These are phyloP conservation scores for Claviceps sp. DNA, from an alignment of 2,329 filamentous ascomycete species.

Conservation along the genomic window DNA sequence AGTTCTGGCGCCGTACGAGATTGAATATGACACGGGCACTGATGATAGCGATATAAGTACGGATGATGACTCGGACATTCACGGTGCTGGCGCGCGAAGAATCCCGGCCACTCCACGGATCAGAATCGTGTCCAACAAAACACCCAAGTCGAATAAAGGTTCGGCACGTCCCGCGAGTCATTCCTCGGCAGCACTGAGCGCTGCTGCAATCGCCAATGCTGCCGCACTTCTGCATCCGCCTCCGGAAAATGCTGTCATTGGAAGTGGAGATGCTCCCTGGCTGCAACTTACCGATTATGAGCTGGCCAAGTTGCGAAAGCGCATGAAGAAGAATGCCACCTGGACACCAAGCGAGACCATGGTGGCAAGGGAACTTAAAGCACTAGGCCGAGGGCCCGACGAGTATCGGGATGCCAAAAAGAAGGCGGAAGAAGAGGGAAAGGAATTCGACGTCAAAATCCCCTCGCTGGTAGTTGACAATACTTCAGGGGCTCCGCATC, in stretches of 20 bases:
- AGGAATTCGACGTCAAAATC: constrained; percentile 38
- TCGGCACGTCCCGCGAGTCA: constrained; percentile 21
- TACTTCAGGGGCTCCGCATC: constrained; percentile 36
- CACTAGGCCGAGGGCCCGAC: constrained; percentile 52
- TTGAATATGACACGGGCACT: constrained; percentile 46
- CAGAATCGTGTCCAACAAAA: constrained; percentile 31
- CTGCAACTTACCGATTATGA: constrained; percentile 52
- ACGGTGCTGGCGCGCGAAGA: constrained; percentile 20
- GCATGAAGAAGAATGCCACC: constrained; percentile 84
- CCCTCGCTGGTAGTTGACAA: constrained; percentile 28
- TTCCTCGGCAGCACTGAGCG: constrained; percentile 20
- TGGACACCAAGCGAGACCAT: constrained; percentile 79
- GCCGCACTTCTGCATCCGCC: constrained; percentile 39
- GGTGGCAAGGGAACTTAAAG: constrained; percentile 66
- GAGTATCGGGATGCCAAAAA: constrained; percentile 48
- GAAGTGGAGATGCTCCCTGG: constrained; percentile 50
- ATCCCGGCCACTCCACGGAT: constrained; percentile 31
- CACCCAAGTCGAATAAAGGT: constrained; percentile 32
- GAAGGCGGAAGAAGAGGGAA: constrained; percentile 52
- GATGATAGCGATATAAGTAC: constrained; percentile 40
- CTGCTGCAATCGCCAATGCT: constrained; percentile 27
- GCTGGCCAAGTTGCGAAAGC: constrained; percentile 57
- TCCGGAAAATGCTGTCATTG: constrained; percentile 43
- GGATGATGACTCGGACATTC: constrained; percentile 33
- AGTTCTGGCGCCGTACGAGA: constrained; percentile 51